Evolutionary conservation across 441 rosid species (phyloP), one percentile per base, ranked within the genome.

Genomic region (Codiaeum variegatum): DNA sequence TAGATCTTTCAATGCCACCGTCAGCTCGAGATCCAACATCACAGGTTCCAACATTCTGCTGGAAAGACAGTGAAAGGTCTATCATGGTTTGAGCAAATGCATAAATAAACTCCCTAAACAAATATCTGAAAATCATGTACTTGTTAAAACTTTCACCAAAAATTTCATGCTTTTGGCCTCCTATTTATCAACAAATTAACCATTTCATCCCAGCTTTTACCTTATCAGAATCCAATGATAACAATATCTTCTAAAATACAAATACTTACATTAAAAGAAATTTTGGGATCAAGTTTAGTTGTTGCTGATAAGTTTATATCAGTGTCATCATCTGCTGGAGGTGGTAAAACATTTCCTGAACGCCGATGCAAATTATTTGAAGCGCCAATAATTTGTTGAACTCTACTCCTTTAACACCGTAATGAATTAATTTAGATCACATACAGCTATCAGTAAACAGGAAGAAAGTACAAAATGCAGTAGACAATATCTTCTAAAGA

Each of bases 11-110:
- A 66, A 82, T 75, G 79, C 80, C 81, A 76, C 88, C 88, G 84
- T 87, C 86, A 71, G 90, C 90, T 19, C 88, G 85, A 75, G 96
- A 84, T 79, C 79, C 82, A 75, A 77, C 85, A 71, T 80, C 79
- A 72, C 21, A 76, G 63, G 73, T 79, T 61, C 69, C 78, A 66
- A 77, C 60, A 83, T 36, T 84, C 90, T 90, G 87, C 77, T 63
- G 61, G 49, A 78, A 18, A 67, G 49, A 70, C 8, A 77, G 18
- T 59, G 60, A 24, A 68, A 65, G 47, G 61, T 64, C 67, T 62
- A 24, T 70, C 68, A 77, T 51, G 55, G 62, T 62, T 56, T n/a
- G 23, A 62, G 63, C 19, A 66, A 38, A 18, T 11, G n/a, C 32
- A 58, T 7, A 42, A 66, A 56, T 21, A 9, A 21, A 66, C 42